Base-by-base conservation (phyloP, 2,329 filamentous ascomycete genomes). In the Trichoderma polysporum region DNA sequence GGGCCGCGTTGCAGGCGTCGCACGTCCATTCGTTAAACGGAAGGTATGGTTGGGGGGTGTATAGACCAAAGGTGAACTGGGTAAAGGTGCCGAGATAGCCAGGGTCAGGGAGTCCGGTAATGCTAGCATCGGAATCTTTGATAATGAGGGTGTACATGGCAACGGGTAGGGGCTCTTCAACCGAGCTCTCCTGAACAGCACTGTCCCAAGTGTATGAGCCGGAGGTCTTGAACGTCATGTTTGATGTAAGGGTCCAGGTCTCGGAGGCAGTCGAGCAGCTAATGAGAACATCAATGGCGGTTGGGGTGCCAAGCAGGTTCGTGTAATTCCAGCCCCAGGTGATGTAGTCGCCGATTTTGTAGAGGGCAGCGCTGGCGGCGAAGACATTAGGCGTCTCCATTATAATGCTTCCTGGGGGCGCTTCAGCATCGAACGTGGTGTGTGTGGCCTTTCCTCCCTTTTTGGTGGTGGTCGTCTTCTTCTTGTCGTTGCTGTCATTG, bases 311-410 rank as follows among this genome's bases (percentile, higher is more conserved):
- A 65, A 82, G 79, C 33, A 90, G 76, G 52, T 83, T 84, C 3
- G 88, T 90, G 79, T 89, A 90, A 78, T 90, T 90, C 87, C 87
- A 90, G 54, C 78, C 82, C 76, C 85, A 87, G 15, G 86, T 89
- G 50, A 89, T 79, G 52, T 80, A 80, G 73, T 88, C 83, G 68
- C 85, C 84, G 68, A 90, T 86, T 73, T 86, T 86, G 81, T 86
- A 89, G 47, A 88, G 80, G 67, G 83, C 79, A 10, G 81, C 79
- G 29, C 80, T 79, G 4, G 77, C 74, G 3, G 79, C 80, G 7
- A 80, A 76, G 5, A 80, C 75, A 45, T 80, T 78, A 1, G 88
- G 88, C 2, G 80, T 83, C 52, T 85, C 71, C 80, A 90, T 84
- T 54, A 80, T 78, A 41, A 88, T 80, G 61, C 81, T 79, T 58